Evolutionary conservation across 306 rosid genomes (phyloP).

Genomic region (Ceratonia siliqua): DNA sequence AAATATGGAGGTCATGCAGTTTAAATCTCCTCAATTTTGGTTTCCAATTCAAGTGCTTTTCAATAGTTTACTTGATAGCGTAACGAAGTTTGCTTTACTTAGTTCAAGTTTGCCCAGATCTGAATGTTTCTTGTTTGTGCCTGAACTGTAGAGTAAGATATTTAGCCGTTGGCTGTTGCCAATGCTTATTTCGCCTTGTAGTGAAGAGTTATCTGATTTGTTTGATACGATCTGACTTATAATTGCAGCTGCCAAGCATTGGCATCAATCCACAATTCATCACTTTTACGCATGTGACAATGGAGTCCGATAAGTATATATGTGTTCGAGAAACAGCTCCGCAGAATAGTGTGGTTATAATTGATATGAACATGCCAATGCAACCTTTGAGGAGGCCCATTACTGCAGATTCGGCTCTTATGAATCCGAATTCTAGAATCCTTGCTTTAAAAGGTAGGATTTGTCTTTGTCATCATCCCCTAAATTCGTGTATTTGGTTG

Average conservation of each 20-base stretch:
- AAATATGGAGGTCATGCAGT: background rate
- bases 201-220: conserved; percentile 32
- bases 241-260: conserved; percentile 83
- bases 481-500: background rate
- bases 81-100: conserved; percentile 11
- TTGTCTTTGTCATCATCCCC: background rate
- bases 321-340: conserved; percentile 93
- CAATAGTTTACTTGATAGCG: conserved; percentile 9
- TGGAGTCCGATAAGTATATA: conserved; percentile 96
- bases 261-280: conserved; percentile 92
- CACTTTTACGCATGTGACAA: conserved; percentile 94
- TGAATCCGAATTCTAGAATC: conserved; percentile 95
- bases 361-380: conserved; percentile 87
- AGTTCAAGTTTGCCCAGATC: conserved; percentile 46
- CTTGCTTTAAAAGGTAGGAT: conserved; percentile 89
- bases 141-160: conserved; percentile 40
- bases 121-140: conserved; percentile 31
- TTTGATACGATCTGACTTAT: conserved; percentile 58
- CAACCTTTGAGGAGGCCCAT: conserved; percentile 98
- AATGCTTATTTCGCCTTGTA: background rate
- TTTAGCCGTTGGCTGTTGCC: conserved; percentile 6
- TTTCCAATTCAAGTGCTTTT: conserved; percentile 2
- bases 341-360: conserved; percentile 84
- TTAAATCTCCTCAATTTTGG: conserved; percentile 19
- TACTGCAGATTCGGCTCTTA: conserved; percentile 93